phyloP scores from a whole-genome alignment of 768 basidiomycete genomes.

The Mycena sanguinolenta region DNA sequence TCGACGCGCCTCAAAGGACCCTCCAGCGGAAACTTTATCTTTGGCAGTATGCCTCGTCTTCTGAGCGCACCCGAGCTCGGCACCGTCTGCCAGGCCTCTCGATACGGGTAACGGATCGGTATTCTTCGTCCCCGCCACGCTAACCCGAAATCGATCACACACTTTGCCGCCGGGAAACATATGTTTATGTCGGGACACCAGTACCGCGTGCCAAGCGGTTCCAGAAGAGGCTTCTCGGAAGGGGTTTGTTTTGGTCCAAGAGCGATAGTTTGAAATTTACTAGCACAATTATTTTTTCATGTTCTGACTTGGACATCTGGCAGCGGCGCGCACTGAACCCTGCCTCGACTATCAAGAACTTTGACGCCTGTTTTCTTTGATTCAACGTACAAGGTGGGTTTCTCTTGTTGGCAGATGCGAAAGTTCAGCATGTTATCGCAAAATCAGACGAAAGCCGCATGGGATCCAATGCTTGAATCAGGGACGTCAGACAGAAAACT shows the following conservation, averaged over 20 bases:
- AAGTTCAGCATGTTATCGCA: background rate
- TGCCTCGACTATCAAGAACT: slow-evolving; percentile 1
- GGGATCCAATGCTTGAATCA: slow-evolving; percentile 15
- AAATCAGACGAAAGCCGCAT: slow-evolving; percentile 19
- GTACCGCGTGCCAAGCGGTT: slow-evolving; percentile 49
- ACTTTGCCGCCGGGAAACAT: slow-evolving; percentile 67
- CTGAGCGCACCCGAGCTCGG: slow-evolving; percentile 46
- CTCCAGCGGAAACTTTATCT: slow-evolving; percentile 53
- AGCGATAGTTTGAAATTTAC: slow-evolving; percentile 42
- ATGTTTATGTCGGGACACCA: slow-evolving; percentile 50
- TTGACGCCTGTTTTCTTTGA: slow-evolving; percentile 24
- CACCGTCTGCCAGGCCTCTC: slow-evolving; percentile 56
- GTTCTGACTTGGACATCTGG: background rate
- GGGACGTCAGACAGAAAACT: background rate
- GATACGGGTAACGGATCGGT: slow-evolving; percentile 66
- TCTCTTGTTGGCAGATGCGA: background rate
- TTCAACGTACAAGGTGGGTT: slow-evolving; percentile 9
- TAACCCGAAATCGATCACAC: slow-evolving; percentile 56
- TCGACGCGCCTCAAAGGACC: slow-evolving; percentile 59
- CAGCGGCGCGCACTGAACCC: slow-evolving; percentile 22
- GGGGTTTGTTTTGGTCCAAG: slow-evolving; percentile 50
- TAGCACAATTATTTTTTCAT: background rate
- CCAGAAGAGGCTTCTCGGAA: slow-evolving; percentile 40
- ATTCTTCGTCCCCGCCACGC: slow-evolving; percentile 52
- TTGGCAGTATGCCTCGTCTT: slow-evolving; percentile 52